These are phyloP conservation scores for Geotrichum klebahnii DNA, from an alignment of 1,139 yeast species.

Conservation along the genomic window DNA sequence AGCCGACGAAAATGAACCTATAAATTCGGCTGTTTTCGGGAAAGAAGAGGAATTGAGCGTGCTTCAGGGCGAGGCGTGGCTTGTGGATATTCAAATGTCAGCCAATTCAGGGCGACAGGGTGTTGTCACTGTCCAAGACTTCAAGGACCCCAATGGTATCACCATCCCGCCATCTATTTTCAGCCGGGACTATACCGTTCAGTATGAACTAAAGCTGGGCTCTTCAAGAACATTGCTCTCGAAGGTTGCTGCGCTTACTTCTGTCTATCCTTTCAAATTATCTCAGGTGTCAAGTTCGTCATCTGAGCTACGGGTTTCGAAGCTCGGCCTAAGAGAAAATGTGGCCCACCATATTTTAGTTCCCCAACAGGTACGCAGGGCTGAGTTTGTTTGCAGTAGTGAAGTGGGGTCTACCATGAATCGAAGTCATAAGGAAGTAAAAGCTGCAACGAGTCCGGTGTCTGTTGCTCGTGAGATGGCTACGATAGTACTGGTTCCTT, in stretches of 20 bases:
- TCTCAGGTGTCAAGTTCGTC: conserved; percentile 33
- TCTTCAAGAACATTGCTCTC: conserved; percentile 68
- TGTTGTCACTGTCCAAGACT: conserved; percentile 30
- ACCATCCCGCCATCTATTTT: conserved; percentile 51
- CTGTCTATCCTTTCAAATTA: conserved; percentile 90
- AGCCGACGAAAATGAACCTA: conserved; percentile 63
- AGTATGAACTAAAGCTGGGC: conserved; percentile 70
- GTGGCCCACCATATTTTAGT: conserved; percentile 76
- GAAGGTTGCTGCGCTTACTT: conserved; percentile 63
- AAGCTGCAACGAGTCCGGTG: conserved; percentile 48
- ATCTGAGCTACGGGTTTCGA: conserved; percentile 43
- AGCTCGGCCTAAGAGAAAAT: conserved; percentile 79
- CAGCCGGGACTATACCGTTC: conserved; percentile 79
- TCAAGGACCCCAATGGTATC: conserved; percentile 33
- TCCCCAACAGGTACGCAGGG: conserved; percentile 66
- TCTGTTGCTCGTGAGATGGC: conserved; percentile 74
- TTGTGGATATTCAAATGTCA: conserved; percentile 76
- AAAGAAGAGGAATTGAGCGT: conserved; percentile 23
- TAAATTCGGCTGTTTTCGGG: conserved; percentile 34
- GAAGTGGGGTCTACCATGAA: conserved; percentile 32
- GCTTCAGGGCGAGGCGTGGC: conserved; percentile 78
- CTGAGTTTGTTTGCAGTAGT: conserved; percentile 46
- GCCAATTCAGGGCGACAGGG: conserved; percentile 46
- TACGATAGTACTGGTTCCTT: conserved; percentile 59
- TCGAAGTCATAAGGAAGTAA: conserved; percentile 37